A percentile compares a stretch with the other conserved stretches of the same genome.
Conservation (phyloP, 495 filamentous ascomycete species). For the Daldinia childiae region DNA sequence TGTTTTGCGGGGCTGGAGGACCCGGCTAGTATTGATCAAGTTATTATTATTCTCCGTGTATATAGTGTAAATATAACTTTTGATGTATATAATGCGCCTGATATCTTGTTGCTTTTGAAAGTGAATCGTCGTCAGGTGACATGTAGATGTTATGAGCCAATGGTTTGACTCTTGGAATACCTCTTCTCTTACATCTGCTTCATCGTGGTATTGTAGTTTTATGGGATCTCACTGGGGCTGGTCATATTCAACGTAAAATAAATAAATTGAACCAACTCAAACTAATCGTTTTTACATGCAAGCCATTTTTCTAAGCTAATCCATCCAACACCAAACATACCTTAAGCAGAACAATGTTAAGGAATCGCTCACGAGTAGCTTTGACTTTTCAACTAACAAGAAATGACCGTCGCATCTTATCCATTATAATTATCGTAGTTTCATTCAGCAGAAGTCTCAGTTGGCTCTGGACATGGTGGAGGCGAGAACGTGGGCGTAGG, state of each 20-base stretch:
- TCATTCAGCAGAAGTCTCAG: not conserved
- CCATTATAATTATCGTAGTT: not conserved
- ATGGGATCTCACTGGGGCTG: no score
- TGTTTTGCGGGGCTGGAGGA: not conserved
- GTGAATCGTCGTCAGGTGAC: no score
- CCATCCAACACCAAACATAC: not conserved
- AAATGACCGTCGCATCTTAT: not conserved
- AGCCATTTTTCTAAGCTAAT: not conserved
- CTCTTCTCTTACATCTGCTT: not conserved
- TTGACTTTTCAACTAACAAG: not conserved
- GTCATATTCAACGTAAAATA: not conserved
- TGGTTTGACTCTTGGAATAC: no score
- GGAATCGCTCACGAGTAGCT: not conserved
- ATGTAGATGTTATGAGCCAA: no score
- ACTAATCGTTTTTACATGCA: not conserved
- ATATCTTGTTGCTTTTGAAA: not conserved
- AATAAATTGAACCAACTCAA: not conserved
- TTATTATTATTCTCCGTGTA: not conserved
- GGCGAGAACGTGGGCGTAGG: constrained; percentile 37
- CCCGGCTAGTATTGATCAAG: not conserved
- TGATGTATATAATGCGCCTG: not conserved
- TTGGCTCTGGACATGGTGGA: constrained; percentile 35
- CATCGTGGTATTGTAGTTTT: not conserved
- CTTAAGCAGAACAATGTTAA: not conserved
- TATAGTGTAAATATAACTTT: constrained; percentile 3